A percentile compares a stretch with the other conserved stretches of the same genome.
These are phyloP conservation scores for Botrytis cinerea DNA, from an alignment of 2,329 filamentous ascomycete genomes.

Conservation along the genomic window DNA sequence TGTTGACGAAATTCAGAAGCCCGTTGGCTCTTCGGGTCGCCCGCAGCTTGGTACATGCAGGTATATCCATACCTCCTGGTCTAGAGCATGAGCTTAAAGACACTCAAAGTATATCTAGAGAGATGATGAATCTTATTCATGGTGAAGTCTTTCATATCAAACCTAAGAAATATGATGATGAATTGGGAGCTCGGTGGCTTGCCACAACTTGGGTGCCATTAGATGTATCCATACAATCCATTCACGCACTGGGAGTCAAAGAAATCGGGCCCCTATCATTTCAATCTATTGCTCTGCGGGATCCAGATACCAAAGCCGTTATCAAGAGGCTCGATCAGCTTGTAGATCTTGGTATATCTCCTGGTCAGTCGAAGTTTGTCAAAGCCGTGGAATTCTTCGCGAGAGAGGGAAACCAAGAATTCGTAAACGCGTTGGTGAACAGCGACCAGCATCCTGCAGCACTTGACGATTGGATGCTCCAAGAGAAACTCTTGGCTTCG, in stretches of 20 bases:
- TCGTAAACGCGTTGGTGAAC: slow-evolving; percentile 41
- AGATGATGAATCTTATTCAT: slow-evolving; percentile 42
- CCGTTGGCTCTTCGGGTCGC: slow-evolving; percentile 34
- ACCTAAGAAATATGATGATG: slow-evolving; percentile 61
- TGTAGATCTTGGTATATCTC: slow-evolving; percentile 60
- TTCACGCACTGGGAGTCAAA: slow-evolving; percentile 70
- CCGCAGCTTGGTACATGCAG: slow-evolving; percentile 35
- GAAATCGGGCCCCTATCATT: slow-evolving; percentile 74
- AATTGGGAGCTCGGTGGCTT: slow-evolving; percentile 77
- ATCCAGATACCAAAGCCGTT: slow-evolving; percentile 58
- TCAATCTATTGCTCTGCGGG: slow-evolving; percentile 73
- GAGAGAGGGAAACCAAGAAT: slow-evolving; percentile 49
- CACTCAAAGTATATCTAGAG: slow-evolving; percentile 35
- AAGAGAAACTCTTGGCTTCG: slow-evolving; percentile 54
- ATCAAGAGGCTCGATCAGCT: slow-evolving; percentile 61
- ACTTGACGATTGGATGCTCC: slow-evolving; percentile 56
- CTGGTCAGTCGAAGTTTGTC: slow-evolving; percentile 65
- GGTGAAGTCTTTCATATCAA: slow-evolving; percentile 38
- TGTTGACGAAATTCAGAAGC: slow-evolving; percentile 42
- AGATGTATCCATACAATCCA: slow-evolving; percentile 68
- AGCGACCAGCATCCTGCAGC: slow-evolving; percentile 67
- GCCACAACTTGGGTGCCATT: slow-evolving; percentile 74
- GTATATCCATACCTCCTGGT: slow-evolving; percentile 32
- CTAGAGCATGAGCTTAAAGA: slow-evolving; percentile 25
- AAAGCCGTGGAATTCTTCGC: slow-evolving; percentile 66